phyloP scores from a whole-genome alignment of 202 grass and related monocot genomes.

The Schoenoplectus tabernaemontani region DNA sequence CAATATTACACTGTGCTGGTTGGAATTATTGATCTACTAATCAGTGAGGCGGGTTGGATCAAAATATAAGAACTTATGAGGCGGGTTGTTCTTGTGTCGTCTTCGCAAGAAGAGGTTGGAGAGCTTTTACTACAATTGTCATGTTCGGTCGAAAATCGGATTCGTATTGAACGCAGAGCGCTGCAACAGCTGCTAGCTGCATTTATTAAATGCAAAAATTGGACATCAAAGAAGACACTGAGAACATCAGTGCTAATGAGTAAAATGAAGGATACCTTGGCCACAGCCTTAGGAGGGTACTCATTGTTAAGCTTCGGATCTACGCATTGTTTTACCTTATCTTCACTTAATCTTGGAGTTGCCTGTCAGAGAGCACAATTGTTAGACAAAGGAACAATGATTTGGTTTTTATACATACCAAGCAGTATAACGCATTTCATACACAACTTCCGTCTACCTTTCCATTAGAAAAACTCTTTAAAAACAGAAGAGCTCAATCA shows the following conservation, averaged over 20 bases:
- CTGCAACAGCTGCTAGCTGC: constrained; percentile 74
- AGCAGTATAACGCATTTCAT: too few species aligned
- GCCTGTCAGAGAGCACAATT: constrained; percentile 47
- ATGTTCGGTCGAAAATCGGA: constrained; percentile 84
- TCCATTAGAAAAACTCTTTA: too few species aligned
- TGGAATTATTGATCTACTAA: constrained; percentile 3
- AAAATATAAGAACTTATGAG: too few species aligned
- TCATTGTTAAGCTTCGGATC: constrained; percentile 76
- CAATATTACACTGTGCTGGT: background rate
- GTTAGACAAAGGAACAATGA: too few species aligned
- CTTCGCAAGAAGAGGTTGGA: constrained; percentile 57
- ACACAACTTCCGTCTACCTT: too few species aligned
- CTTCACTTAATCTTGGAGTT: constrained; percentile 91
- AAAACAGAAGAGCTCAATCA: too few species aligned
- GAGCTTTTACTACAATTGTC: constrained; percentile 80
- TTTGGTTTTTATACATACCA: too few species aligned
- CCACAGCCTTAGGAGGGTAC: constrained; percentile 79
- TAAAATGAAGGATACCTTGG: too few species aligned
- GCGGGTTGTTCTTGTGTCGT: background rate
- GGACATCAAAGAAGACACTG: too few species aligned
- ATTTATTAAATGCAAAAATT: too few species aligned
- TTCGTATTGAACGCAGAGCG: constrained; percentile 74
- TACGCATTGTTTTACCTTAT: constrained; percentile 91
- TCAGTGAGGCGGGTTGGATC: too few species aligned
- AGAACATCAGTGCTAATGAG: too few species aligned